These are phyloP conservation scores for Telfairia occidentalis DNA, from an alignment of 331 rosid species.

Conservation along the genomic window DNA sequence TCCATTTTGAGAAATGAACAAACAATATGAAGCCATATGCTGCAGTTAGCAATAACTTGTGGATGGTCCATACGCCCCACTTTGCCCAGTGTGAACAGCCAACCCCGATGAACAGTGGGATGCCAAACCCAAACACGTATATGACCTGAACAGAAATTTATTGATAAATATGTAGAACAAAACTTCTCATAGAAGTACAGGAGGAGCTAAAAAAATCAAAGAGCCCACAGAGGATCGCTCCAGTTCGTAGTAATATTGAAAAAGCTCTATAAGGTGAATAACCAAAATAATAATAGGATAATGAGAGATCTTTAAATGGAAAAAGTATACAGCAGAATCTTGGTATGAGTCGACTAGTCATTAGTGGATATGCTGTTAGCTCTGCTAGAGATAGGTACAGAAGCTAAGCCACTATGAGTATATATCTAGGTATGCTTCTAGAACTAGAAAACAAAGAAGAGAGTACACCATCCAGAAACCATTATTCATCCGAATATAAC, in stretches of 20 bases:
- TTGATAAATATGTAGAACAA: not conserved
- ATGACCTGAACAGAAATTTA: slow-evolving; percentile 35
- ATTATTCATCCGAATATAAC: not conserved
- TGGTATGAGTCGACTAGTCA: too few species aligned
- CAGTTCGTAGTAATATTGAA: not conserved
- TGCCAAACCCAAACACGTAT: slow-evolving; percentile 62
- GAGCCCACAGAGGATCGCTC: not conserved
- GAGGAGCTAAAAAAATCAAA: not conserved
- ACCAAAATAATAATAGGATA: too few species aligned
- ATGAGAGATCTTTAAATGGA: too few species aligned
- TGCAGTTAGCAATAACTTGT: slow-evolving; percentile 44
- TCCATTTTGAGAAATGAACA: slow-evolving; percentile 65
- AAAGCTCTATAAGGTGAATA: too few species aligned
- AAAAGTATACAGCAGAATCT: too few species aligned
- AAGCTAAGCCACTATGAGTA: too few species aligned
- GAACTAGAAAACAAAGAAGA: not conserved
- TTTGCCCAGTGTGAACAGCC: slow-evolving; percentile 24
- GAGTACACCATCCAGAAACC: not conserved
- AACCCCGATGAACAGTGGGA: slow-evolving; percentile 39
- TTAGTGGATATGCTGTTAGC: too few species aligned
- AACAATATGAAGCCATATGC: slow-evolving; percentile 67
- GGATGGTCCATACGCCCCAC: slow-evolving; percentile 64
- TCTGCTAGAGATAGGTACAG: too few species aligned
- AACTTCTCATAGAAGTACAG: not conserved
- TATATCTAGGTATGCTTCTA: too few species aligned